These are phyloP conservation scores for Gaertneriomyces sp. DNA, from an alignment of 192 early-diverging fungal species.

Conservation along the genomic window DNA sequence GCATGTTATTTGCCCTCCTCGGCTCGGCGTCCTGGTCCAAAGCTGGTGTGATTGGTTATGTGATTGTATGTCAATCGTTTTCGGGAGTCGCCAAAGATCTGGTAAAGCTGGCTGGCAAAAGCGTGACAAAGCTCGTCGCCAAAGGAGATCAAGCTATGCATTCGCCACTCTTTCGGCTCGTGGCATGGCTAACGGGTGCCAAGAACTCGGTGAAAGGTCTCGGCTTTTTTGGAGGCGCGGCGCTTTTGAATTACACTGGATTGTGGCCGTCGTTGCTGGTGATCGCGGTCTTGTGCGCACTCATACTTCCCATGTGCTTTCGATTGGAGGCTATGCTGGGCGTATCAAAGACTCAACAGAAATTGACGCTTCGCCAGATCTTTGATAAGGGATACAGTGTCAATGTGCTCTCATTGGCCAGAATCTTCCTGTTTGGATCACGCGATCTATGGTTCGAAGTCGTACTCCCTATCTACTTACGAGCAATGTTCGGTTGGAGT, in stretches of 20 bases:
- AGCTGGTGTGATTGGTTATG: constrained; percentile 34
- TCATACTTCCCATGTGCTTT: constrained; percentile 12
- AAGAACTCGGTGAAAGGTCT: constrained; percentile 50
- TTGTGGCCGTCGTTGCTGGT: constrained; percentile 36
- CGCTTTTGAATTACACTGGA: constrained; percentile 29
- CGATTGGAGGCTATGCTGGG: constrained; percentile 28
- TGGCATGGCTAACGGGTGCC: constrained; percentile 45
- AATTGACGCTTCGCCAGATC: constrained; percentile 26
- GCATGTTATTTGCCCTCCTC: constrained; percentile 31
- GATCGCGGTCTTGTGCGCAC: constrained; percentile 22
- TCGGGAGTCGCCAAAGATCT: constrained; percentile 47
- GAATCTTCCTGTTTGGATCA: constrained; percentile 46
- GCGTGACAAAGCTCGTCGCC: constrained; percentile 42
- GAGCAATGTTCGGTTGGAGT: constrained; percentile 36
- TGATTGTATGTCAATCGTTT: constrained; percentile 38
- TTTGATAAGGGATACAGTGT: constrained; percentile 28
- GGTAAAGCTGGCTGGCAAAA: constrained; percentile 47
- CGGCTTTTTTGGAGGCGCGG: constrained; percentile 44
- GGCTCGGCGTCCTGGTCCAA: constrained; percentile 22
- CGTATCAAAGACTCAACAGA: constrained; percentile 8
- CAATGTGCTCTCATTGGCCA: constrained; percentile 40
- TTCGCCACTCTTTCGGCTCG: constrained; percentile 38
- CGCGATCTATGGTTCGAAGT: constrained; percentile 49
- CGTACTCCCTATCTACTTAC: constrained; percentile 33
- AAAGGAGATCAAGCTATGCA: constrained; percentile 19